Evolutionary conservation across 345 rosid genomes (phyloP).

Genomic region (Rhodomyrtus tomentosa): DNA sequence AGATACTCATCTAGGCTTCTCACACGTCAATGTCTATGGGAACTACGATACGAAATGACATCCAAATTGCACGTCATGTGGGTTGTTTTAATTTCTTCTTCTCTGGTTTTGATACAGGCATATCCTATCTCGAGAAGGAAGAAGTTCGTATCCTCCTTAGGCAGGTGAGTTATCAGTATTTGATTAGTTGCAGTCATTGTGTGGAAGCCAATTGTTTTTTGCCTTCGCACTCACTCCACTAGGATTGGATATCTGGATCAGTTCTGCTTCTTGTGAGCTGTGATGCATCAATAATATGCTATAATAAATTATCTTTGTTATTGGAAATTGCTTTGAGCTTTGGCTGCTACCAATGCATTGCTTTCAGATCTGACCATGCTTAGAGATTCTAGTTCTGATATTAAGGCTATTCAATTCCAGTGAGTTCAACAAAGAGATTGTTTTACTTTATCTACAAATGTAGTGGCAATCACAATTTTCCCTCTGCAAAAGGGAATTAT

Average conservation of each 20-base stretch:
- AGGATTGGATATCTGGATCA: background rate
- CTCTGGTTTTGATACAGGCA: conserved; percentile 28
- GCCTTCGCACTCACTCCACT: background rate
- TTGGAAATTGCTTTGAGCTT: background rate
- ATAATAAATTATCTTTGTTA: background rate
- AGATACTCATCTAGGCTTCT: background rate
- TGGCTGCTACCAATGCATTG: background rate
- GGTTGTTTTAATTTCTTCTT: background rate
- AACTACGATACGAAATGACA: background rate
- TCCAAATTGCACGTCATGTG: background rate
- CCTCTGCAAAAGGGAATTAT: background rate
- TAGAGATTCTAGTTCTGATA: background rate
- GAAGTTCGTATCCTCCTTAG: conserved; percentile 85
- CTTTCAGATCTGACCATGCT: background rate
- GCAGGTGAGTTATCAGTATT: conserved; percentile 38
- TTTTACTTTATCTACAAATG: background rate
- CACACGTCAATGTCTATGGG: background rate
- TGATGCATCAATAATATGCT: background rate
- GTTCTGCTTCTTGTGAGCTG: background rate
- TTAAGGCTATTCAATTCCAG: background rate
- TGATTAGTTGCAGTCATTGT: background rate
- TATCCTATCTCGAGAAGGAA: conserved; percentile 85
- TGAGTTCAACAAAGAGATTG: background rate
- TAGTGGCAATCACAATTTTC: background rate
- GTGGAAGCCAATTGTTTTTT: background rate